Percentiles rank a stretch among this genome's conserved stretches.
Conservation (phyloP, 2,329 filamentous ascomycete species). For the Colletotrichum lentis region DNA sequence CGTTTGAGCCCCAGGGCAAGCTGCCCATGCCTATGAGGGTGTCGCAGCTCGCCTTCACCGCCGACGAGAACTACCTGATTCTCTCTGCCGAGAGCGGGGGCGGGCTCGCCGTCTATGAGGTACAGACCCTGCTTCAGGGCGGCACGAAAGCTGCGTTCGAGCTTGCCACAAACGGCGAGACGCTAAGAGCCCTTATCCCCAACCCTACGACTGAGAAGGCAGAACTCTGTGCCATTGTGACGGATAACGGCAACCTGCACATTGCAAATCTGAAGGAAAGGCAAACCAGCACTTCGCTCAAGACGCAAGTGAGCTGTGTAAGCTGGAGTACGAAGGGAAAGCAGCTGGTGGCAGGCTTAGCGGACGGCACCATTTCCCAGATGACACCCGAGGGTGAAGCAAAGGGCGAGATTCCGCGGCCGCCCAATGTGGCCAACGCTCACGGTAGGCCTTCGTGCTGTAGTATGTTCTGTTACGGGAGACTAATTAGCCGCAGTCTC, state of each 20-base stretch:
- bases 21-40: conserved; percentile 78
- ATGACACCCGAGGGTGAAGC: conserved; percentile 82
- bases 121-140: conserved; percentile 71
- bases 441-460: conserved; percentile 64
- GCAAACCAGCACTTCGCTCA: conserved; percentile 70
- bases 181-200: conserved; percentile 77
- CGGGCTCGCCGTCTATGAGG: conserved; percentile 84
- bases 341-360: conserved; percentile 86
- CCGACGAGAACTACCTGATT: conserved; percentile 86
- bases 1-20: conserved; percentile 76
- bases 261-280: conserved; percentile 81
- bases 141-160: conserved; percentile 75
- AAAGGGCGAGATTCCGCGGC: conserved; percentile 81
- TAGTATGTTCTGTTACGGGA: conserved; percentile 28
- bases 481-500: conserved; percentile 65
- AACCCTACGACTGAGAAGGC: conserved; percentile 80
- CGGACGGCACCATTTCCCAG: conserved; percentile 80
- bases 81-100: conserved; percentile 83
- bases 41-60: conserved; percentile 88
- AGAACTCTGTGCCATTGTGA: conserved; percentile 82
- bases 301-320: conserved; percentile 79
- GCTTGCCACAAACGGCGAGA: conserved; percentile 76
- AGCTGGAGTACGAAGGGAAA: conserved; percentile 95
- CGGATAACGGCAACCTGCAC: conserved; percentile 79
- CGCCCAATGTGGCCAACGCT: conserved; percentile 71